Evolutionary conservation across 1,139 yeast species (phyloP).

Genomic region (Taphrina sp.): DNA sequence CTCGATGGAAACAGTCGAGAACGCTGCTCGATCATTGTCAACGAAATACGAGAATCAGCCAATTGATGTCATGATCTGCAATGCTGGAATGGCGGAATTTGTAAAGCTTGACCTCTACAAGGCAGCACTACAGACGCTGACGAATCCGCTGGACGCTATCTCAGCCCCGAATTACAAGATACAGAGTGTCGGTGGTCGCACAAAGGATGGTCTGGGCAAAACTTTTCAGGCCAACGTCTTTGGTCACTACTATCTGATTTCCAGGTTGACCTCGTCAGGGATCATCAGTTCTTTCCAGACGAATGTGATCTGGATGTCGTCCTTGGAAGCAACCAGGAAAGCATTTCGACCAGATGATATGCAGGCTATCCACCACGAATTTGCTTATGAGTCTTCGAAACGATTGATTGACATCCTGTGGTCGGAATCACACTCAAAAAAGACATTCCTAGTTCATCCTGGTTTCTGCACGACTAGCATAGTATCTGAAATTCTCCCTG

Average conservation of each 20-base stretch:
- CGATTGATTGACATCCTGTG: slow-evolving; percentile 81
- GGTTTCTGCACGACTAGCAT: slow-evolving; percentile 89
- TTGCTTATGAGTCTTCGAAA: slow-evolving; percentile 90
- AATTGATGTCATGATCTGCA: slow-evolving; percentile 75
- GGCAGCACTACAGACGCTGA: slow-evolving; percentile 64
- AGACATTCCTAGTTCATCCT: slow-evolving; percentile 82
- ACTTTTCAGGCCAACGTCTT: slow-evolving; percentile 94
- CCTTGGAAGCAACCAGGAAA: slow-evolving; percentile 28
- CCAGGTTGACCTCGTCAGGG: not conserved
- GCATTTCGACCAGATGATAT: slow-evolving; percentile 59
- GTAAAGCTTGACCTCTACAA: slow-evolving; percentile 81
- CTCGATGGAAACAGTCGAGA: slow-evolving; percentile 80
- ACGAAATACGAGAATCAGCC: slow-evolving; percentile 56
- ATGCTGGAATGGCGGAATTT: slow-evolving; percentile 87
- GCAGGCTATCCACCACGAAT: slow-evolving; percentile 61
- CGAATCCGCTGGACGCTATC: slow-evolving; percentile 71
- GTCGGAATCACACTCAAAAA: slow-evolving; percentile 53
- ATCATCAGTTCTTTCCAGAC: slow-evolving; percentile 1
- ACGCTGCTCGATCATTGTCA: slow-evolving; percentile 66
- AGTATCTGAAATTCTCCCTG: slow-evolving; percentile 68
- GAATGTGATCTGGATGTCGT: slow-evolving; percentile 28
- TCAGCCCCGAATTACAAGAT: slow-evolving; percentile 79
- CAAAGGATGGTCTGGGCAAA: slow-evolving; percentile 69
- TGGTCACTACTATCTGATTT: slow-evolving; percentile 76
- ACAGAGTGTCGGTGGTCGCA: slow-evolving; percentile 70